These are phyloP conservation scores for Tolypocladium paradoxum DNA, from an alignment of 2,329 filamentous ascomycete species.

Conservation along the genomic window DNA sequence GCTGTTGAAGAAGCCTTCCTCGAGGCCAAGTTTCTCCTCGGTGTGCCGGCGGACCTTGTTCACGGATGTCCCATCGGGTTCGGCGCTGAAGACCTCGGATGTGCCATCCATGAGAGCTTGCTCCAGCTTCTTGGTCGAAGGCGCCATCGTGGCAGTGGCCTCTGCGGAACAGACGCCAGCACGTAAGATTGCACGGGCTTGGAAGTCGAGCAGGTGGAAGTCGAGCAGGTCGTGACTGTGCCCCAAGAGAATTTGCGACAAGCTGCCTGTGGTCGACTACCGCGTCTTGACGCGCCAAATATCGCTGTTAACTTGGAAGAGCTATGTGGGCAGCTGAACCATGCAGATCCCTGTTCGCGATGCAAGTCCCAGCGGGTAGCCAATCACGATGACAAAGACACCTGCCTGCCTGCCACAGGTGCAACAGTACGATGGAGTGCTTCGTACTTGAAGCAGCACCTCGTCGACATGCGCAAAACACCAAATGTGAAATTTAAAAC, in stretches of 20 bases:
- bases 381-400: not conserved
- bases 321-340: not conserved
- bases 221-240: not conserved
- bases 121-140: constrained; percentile 31
- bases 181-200: not conserved
- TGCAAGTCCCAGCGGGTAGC: not conserved
- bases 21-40: constrained; percentile 37
- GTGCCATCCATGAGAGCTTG: constrained; percentile 36
- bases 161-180: not conserved
- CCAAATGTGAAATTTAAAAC: not conserved
- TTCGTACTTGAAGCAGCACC: not conserved
- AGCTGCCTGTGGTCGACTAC: not conserved
- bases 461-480: not conserved
- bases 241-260: not conserved
- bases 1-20: constrained; percentile 37
- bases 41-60: constrained; percentile 44
- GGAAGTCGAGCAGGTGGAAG: not conserved
- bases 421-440: not conserved
- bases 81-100: constrained; percentile 30
- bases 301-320: not conserved
- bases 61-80: constrained; percentile 40
- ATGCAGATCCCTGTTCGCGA: not conserved
- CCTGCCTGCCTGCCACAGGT: not conserved
- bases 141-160: constrained; percentile 22
- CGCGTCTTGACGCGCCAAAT: constrained; percentile 7